phyloP scores from a whole-genome alignment of 495 filamentous ascomycete genomes.

The Penicillium odoratum region DNA sequence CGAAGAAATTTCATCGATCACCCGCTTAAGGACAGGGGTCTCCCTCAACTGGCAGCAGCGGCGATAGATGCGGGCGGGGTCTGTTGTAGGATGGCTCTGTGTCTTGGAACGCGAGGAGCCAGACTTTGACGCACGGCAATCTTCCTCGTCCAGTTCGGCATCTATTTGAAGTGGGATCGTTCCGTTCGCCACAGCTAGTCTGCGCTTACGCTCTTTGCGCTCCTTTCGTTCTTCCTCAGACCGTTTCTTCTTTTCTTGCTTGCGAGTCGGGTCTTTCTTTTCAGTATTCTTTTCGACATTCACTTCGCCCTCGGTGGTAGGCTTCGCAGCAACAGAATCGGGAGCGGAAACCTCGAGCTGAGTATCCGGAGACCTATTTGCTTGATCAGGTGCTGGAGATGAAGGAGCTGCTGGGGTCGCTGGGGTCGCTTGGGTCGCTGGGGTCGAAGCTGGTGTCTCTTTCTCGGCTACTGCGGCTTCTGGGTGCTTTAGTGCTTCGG shows the following conservation, averaged over 20 bases:
- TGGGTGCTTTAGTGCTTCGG: slow-evolving; percentile 64
- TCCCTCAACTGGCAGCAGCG: slow-evolving; percentile 93
- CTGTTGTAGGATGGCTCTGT: slow-evolving; percentile 77
- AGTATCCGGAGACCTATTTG: slow-evolving; percentile 1
- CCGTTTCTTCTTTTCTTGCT: slow-evolving; percentile 89
- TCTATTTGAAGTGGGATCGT: slow-evolving; percentile 75
- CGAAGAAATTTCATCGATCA: slow-evolving; percentile 81
- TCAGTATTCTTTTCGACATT: slow-evolving; percentile 24
- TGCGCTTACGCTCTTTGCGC: slow-evolving; percentile 77
- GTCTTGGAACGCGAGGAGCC: slow-evolving; percentile 43
- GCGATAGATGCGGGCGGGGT: slow-evolving; percentile 89
- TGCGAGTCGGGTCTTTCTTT: slow-evolving; percentile 57
- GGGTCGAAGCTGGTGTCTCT: slow-evolving; percentile 28
- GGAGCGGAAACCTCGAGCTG: slow-evolving; percentile 7
- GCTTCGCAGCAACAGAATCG: neutral
- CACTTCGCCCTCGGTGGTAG: slow-evolving; percentile 32
- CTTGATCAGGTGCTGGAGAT: slow-evolving; percentile 1
- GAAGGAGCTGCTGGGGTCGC: slow-evolving; percentile 2
- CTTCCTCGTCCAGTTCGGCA: slow-evolving; percentile 56
- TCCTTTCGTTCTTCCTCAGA: slow-evolving; percentile 86
- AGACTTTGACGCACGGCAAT: slow-evolving; percentile 27
- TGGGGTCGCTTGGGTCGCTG: neutral
- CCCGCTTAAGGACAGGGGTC: slow-evolving; percentile 82
- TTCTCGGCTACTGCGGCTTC: slow-evolving; percentile 59
- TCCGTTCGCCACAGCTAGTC: slow-evolving; percentile 79